Evolutionary conservation across 2,329 filamentous ascomycete genomes (phyloP), one percentile per base, ranked within the genome.

Genomic region (Alternaria viburni): DNA sequence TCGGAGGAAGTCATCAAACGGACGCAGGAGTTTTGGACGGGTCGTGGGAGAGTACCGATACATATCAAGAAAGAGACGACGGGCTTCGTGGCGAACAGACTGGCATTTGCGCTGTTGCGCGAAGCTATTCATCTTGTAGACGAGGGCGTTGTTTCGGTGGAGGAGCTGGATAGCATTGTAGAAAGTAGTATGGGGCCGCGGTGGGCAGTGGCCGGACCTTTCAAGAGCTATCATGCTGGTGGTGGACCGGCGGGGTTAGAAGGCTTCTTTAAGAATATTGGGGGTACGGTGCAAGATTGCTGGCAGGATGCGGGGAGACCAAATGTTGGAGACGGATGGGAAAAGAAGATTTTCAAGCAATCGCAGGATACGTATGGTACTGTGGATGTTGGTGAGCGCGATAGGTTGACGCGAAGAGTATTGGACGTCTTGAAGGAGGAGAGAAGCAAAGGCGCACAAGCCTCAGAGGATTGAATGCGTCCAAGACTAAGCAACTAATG

Each of bases 171-270:
- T 74, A 76, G 77, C 15, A 82, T 88, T n/a, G 73, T 70, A 8
- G 67, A 70, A 52, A 67, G 71, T 9, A 70, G 71, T 6, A 75
- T 76, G 67, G 73, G 74, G 1, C 74, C 73, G 19, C 62, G 73
- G 6, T 71, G 73, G 63, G 69, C 66, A 1, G 69, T 70, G 9
- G 73, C 84, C 21, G 86, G 86, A 1, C 84, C 86, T 4, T 88
- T 88, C 71, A 86, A 86, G 73, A 85, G 84, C 52, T 89, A 88
- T 76, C 84, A 86, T 77, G 86, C 86, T 55, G 87, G 87, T 3
- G 87, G 87, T 11, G 87, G 87, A 3, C 79, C 81, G 11, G 83
- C 81, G 3, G 86, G 87, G 1, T 74, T 88, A 59, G 75, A 79
- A 12, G 83, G 81, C 0, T 87, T 88, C 61, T 81, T 88, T 67